Evolutionary conservation across 1,284 basidiomycete species (phyloP).

Genomic region (Tranzscheliella williamsii): DNA sequence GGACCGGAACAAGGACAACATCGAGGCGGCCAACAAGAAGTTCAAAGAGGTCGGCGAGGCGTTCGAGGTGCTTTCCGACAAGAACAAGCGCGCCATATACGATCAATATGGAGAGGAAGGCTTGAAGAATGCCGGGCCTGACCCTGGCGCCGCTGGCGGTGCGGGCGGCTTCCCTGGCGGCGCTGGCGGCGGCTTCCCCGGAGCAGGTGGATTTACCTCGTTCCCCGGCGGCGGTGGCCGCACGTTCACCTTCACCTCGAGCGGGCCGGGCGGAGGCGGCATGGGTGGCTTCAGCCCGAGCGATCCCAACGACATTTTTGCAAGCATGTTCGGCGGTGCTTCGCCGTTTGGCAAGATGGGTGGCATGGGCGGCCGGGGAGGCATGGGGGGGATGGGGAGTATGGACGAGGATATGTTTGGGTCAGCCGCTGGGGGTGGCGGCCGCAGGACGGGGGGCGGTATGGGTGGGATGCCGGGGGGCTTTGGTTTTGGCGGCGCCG

Average conservation of each 20-base stretch:
- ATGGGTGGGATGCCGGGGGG: constrained; percentile 28
- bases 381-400: constrained; percentile 45
- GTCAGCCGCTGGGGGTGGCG: constrained; percentile 28
- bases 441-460: constrained; percentile 6
- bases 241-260: constrained; percentile 45
- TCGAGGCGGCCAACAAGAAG: constrained; percentile 78
- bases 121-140: constrained; percentile 69
- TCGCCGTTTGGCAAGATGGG: constrained; percentile 40
- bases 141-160: constrained; percentile 53
- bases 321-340: constrained; percentile 65
- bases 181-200: constrained; percentile 14
- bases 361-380: constrained; percentile 48
- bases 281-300: constrained; percentile 61
- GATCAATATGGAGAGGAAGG: constrained; percentile 97
- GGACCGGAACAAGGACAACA: constrained; percentile 77
- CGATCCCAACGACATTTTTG: constrained; percentile 90
- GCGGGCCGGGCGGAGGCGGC: constrained; percentile 28
- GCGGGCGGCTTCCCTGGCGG: constrained; percentile 41
- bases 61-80: constrained; percentile 92
- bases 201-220: constrained; percentile 6
- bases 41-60: constrained; percentile 98
- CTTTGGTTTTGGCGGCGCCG: constrained; percentile 3
- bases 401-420: constrained; percentile 51
- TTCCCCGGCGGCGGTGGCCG: constrained; percentile 28
- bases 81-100: constrained; percentile 87